These are phyloP conservation scores for Calonectria hongkongensis DNA, from an alignment of 2,329 filamentous ascomycete genomes.

Conservation along the genomic window DNA sequence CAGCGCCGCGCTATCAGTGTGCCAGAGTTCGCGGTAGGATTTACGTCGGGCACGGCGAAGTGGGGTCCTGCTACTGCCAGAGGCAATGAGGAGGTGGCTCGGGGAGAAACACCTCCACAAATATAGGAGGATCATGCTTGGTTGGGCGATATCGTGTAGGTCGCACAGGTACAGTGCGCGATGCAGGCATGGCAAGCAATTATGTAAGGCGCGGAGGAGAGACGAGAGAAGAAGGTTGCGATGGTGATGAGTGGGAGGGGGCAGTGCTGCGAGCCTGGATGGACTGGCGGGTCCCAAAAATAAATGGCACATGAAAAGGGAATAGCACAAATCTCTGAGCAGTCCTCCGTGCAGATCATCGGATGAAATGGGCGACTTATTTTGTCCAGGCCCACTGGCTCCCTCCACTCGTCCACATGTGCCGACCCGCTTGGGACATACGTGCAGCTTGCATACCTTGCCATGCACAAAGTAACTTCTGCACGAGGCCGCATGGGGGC, in stretches of 20 bases:
- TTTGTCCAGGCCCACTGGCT: neutral
- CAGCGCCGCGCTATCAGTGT: neutral
- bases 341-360: neutral
- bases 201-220: conserved; percentile 14
- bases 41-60: conserved; percentile 8
- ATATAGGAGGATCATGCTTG: conserved; percentile 15
- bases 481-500: conserved; percentile 8
- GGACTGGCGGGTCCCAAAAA: neutral
- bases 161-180: conserved; percentile 26
- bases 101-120: conserved; percentile 25
- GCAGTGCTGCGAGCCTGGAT: conserved; percentile 27
- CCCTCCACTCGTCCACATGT: neutral
- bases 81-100: neutral
- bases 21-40: neutral
- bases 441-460: conserved; percentile 21
- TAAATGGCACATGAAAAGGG: neutral
- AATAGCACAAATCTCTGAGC: neutral
- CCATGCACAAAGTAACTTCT: conserved; percentile 28
- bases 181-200: neutral
- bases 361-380: neutral
- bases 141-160: conserved; percentile 9
- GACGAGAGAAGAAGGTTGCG: conserved; percentile 26
- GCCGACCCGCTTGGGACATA: conserved; percentile 12
- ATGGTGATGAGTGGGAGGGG: conserved; percentile 25
- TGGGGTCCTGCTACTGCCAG: neutral